These are phyloP conservation scores for Candida ulmi DNA, from an alignment of 805 yeast species.

Conservation along the genomic window DNA sequence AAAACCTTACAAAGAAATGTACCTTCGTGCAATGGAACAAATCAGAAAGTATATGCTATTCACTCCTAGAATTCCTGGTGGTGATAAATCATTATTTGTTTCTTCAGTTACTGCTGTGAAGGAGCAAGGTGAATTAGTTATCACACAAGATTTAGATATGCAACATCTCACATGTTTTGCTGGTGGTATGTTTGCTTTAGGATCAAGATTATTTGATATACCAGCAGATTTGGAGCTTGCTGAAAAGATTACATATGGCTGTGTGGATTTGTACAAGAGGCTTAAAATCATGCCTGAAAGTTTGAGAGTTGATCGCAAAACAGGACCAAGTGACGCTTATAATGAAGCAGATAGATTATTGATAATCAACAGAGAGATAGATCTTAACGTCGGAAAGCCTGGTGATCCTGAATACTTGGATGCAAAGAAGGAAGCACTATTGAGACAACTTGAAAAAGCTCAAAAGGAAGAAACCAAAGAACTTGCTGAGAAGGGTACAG, in stretches of 20 bases:
- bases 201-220: constrained; percentile 33
- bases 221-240: constrained; percentile 36
- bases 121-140: constrained; percentile 12
- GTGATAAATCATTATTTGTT: constrained; percentile 29
- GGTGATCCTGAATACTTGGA: constrained; percentile 4
- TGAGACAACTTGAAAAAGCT: neutral
- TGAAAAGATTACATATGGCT: constrained; percentile 40
- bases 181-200: constrained; percentile 49
- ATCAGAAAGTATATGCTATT: constrained; percentile 37
- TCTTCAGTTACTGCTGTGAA: constrained; percentile 21
- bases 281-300: constrained; percentile 42
- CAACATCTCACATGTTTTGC: constrained; percentile 46
- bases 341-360: constrained; percentile 13
- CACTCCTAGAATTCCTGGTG: constrained; percentile 38
- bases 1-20: constrained; percentile 24
- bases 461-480: neutral
- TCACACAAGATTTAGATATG: constrained; percentile 30
- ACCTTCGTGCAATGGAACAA: constrained; percentile 30
- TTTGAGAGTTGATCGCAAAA: constrained; percentile 24
- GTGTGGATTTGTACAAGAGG: constrained; percentile 36
- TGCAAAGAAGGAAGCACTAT: constrained; percentile 1
- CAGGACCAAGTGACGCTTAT: constrained; percentile 17
- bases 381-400: neutral
- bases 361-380: neutral
- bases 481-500: neutral